These are phyloP conservation scores for Agrocybe chaxingu DNA, from an alignment of 768 basidiomycete genomes.

Conservation along the genomic window DNA sequence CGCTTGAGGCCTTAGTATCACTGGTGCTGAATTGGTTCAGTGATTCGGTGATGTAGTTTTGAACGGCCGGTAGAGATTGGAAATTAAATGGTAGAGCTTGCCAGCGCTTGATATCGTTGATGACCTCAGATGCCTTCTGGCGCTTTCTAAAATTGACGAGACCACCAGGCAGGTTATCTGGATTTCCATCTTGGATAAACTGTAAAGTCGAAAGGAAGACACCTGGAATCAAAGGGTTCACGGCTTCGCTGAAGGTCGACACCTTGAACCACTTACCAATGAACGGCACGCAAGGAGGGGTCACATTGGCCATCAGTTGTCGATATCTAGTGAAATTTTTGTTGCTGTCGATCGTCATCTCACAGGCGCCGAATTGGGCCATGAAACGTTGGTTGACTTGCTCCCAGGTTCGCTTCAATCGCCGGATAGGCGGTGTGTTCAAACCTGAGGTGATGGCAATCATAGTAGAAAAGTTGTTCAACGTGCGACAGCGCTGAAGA, in stretches of 20 bases:
- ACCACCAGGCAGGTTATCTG: conserved; percentile 72
- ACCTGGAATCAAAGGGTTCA: conserved; percentile 43
- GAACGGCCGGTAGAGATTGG: conserved; percentile 59
- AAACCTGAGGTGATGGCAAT: conserved; percentile 93
- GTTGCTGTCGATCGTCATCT: conserved; percentile 88
- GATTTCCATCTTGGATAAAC: conserved; percentile 97
- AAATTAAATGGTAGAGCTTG: conserved; percentile 91
- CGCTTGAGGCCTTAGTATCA: conserved; percentile 65
- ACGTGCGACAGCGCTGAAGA: conserved; percentile 75
- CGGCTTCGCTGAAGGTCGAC: conserved; percentile 3
- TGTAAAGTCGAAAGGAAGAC: conserved; percentile 94
- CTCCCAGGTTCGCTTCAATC: conserved; percentile 93
- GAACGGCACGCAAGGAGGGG: conserved; percentile 95
- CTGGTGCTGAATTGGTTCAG: conserved; percentile 56
- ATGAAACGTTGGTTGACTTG: conserved; percentile 74
- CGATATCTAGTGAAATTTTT: conserved; percentile 95
- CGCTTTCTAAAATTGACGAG: conserved; percentile 96
- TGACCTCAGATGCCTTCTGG: conserved; percentile 92
- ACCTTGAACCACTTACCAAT: conserved; percentile 58
- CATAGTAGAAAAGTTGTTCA: conserved; percentile 98
- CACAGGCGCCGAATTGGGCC: conserved; percentile 72
- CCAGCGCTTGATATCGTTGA: conserved; percentile 95
- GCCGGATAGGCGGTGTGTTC: conserved; percentile 89
- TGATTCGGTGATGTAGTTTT: conserved; percentile 74
- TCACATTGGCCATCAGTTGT: conserved; percentile 73